Percentiles rank a stretch among this genome's conserved stretches.
Evolutionary conservation across 176 grass and related monocot species (phyloP).

Genomic region (Thinopyrum elongatum): DNA sequence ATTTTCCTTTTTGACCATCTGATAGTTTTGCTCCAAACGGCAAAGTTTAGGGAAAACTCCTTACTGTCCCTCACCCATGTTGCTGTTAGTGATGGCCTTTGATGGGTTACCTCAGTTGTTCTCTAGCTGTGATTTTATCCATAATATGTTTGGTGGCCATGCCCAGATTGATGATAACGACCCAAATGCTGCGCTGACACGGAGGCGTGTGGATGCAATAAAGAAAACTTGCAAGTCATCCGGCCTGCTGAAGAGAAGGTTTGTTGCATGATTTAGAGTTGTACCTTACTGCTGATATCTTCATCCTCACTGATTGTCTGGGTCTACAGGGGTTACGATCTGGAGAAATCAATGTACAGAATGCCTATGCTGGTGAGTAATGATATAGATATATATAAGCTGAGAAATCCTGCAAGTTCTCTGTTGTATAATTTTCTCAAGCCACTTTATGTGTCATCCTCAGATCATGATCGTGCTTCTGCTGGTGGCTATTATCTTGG

Average conservation of each 20-base stretch:
- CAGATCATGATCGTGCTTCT: slow-evolving; percentile 60
- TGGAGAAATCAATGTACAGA: slow-evolving; percentile 55
- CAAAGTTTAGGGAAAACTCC: background rate
- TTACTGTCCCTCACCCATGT: background rate
- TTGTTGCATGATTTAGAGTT: slow-evolving; percentile 18
- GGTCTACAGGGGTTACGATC: slow-evolving; percentile 50
- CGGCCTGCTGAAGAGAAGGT: slow-evolving; percentile 78
- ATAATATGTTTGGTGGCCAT: background rate
- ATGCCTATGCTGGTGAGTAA: slow-evolving; percentile 57
- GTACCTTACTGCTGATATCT: background rate
- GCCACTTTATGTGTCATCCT: slow-evolving; percentile 13
- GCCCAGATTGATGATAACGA: slow-evolving; percentile 58
- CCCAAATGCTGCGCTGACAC: slow-evolving; percentile 65
- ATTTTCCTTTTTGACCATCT: background rate
- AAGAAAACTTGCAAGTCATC: slow-evolving; percentile 69
- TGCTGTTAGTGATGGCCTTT: background rate
- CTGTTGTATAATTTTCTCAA: slow-evolving; percentile 16
- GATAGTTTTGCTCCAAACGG: background rate
- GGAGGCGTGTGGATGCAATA: slow-evolving; percentile 56
- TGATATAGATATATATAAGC: background rate
- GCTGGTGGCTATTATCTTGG: slow-evolving; percentile 62
- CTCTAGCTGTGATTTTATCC: background rate
- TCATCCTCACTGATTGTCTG: background rate
- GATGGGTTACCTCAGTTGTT: background rate
- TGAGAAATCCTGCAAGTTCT: background rate